phyloP scores from a whole-genome alignment of 2,329 filamentous ascomycete species.

The Clonostachys byssicola region DNA sequence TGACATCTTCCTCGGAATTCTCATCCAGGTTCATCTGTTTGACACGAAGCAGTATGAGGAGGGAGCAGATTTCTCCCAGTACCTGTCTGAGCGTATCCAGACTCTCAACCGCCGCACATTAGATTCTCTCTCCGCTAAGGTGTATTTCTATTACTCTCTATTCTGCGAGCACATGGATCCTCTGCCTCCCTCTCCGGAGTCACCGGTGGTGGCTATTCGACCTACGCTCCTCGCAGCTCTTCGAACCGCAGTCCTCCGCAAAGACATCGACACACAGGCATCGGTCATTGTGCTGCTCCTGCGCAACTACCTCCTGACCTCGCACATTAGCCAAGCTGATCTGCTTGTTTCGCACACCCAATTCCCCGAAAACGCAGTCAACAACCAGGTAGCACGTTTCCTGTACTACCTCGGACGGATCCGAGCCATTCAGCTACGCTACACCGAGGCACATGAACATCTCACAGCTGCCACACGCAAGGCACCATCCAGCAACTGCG shows the following conservation, averaged over 20 bases:
- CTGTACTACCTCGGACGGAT: constrained; percentile 97
- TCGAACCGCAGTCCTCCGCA: constrained; percentile 90
- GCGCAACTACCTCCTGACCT: constrained; percentile 92
- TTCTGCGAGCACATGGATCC: constrained; percentile 91
- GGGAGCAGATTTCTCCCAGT: constrained; percentile 80
- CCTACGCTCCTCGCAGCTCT: constrained; percentile 83
- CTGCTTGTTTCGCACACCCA: constrained; percentile 92
- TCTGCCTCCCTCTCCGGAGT: constrained; percentile 82
- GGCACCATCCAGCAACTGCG: constrained; percentile 83
- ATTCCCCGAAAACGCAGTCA: constrained; percentile 90
- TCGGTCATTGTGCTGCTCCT: constrained; percentile 92
- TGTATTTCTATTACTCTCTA: constrained; percentile 96
- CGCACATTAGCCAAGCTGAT: constrained; percentile 95
- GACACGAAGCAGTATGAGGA: constrained; percentile 78
- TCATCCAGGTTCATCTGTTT: constrained; percentile 82
- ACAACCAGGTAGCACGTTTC: constrained; percentile 97
- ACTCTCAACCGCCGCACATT: constrained; percentile 88
- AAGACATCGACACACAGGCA: constrained; percentile 96
- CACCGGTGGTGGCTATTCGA: constrained; percentile 80
- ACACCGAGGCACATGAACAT: constrained; percentile 95
- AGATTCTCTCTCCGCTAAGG: constrained; percentile 89
- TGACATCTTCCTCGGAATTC: constrained; percentile 82
- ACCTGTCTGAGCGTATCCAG: constrained; percentile 80
- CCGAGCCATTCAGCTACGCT: constrained; percentile 91
- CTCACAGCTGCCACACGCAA: constrained; percentile 91